These are phyloP conservation scores for Saprolegnia diclina DNA, from an alignment of 352 stramenopile genomes.

Conservation along the genomic window DNA sequence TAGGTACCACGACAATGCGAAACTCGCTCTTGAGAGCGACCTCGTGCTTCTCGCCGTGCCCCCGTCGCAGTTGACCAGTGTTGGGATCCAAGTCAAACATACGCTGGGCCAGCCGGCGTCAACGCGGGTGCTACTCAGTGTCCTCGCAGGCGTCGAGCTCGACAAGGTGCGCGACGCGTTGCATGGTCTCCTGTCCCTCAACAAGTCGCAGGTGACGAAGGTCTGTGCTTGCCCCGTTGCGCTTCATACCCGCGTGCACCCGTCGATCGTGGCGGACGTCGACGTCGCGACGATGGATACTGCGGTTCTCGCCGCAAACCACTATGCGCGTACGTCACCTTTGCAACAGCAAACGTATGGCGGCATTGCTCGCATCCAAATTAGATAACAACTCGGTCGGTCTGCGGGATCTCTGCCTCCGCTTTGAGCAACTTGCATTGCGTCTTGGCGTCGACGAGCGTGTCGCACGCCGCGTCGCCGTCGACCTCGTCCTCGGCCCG, in stretches of 20 bases:
- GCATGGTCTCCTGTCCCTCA: too few relatives aligned
- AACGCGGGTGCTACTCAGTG: slow-evolving; percentile 40
- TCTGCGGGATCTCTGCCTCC: slow-evolving; percentile 5
- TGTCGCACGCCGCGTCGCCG: neutral
- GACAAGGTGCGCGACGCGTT: slow-evolving; percentile 31
- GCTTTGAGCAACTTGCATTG: neutral
- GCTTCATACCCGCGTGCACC: slow-evolving; percentile 6
- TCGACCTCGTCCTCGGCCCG: slow-evolving; percentile 3
- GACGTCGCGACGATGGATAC: neutral
- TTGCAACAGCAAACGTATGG: neutral
- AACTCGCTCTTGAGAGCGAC: slow-evolving; percentile 45
- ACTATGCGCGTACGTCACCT: slow-evolving; percentile 1
- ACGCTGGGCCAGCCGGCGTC: slow-evolving; percentile 32
- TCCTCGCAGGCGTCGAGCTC: slow-evolving; percentile 38
- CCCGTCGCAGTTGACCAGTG: slow-evolving; percentile 59
- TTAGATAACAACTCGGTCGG: slow-evolving; percentile 13
- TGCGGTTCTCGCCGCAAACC: neutral
- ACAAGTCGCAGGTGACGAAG: slow-evolving; percentile 5
- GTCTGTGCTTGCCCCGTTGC: slow-evolving; percentile 2
- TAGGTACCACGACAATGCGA: slow-evolving; percentile 61
- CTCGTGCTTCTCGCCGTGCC: slow-evolving; percentile 59
- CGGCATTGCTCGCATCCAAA: neutral
- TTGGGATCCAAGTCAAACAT: slow-evolving; percentile 62
- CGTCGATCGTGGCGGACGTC: neutral
- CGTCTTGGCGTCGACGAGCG: neutral